Conservation (phyloP, 306 rosid species). For the Abrus pulchellus region DNA sequence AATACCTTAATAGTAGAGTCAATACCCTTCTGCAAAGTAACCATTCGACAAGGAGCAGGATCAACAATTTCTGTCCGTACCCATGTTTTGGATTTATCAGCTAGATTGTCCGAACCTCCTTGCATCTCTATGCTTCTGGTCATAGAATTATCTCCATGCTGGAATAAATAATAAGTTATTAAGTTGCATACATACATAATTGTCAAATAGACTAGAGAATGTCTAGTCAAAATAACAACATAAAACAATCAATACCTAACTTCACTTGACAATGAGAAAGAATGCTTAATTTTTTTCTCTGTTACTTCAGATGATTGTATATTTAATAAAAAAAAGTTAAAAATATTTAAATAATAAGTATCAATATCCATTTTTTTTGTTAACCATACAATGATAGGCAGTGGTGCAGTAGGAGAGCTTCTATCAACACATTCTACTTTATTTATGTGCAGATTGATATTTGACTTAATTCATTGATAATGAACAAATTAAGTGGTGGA, state of each 20-base stretch:
- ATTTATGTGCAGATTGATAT: conserved; percentile 58
- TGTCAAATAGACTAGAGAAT: conserved; percentile 15
- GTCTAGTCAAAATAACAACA: conserved; percentile 3
- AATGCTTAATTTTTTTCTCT: background rate
- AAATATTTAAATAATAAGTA: background rate
- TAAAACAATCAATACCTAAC: conserved; percentile 10
- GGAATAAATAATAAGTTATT: conserved; percentile 14
- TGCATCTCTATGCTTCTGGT: conserved; percentile 63
- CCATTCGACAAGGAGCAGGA: conserved; percentile 56
- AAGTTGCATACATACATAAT: conserved; percentile 16
- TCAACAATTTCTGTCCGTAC: conserved; percentile 69
- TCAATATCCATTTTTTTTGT: conserved; percentile 19
- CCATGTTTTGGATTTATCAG: conserved; percentile 69
- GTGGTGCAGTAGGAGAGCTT: conserved; percentile 69
- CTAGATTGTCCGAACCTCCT: conserved; percentile 62
- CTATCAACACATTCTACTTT: conserved; percentile 62
- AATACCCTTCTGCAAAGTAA: conserved; percentile 63
- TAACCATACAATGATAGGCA: conserved; percentile 64
- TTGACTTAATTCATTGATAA: conserved; percentile 53
- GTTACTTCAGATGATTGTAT: no score
- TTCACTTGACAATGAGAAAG: conserved; percentile 2
- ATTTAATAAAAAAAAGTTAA: no score
- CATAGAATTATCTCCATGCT: conserved; percentile 62
- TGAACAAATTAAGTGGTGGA: conserved; percentile 17
- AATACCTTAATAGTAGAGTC: conserved; percentile 67